Percentiles rank a stretch among this genome's conserved stretches.
These are phyloP conservation scores for Medicago arabica DNA, from an alignment of 306 rosid genomes.

Conservation along the genomic window DNA sequence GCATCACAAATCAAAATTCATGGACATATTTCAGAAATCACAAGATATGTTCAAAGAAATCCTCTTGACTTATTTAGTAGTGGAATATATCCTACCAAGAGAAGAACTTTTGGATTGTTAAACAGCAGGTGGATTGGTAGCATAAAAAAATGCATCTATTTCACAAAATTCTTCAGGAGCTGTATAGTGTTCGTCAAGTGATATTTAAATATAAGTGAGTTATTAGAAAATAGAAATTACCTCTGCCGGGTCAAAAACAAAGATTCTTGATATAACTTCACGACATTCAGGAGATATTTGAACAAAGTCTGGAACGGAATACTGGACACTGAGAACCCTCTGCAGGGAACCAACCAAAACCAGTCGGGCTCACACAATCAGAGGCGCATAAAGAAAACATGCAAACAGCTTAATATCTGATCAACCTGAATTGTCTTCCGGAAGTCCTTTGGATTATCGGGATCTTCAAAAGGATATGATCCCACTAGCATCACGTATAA, in stretches of 20 bases:
- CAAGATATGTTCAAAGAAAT: not conserved
- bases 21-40: not conserved
- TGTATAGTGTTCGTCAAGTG: not conserved
- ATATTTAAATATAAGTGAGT: slow-evolving; percentile 17
- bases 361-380: slow-evolving; percentile 43
- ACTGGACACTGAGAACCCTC: slow-evolving; percentile 85
- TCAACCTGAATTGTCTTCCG: slow-evolving; percentile 88
- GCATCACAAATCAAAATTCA: not conserved
- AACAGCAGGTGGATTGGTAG: not conserved
- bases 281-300: slow-evolving; percentile 80
- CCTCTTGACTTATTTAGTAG: no score
- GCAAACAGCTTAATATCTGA: slow-evolving; percentile 27
- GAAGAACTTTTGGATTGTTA: not conserved
- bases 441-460: slow-evolving; percentile 82
- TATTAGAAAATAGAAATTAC: slow-evolving; percentile 45
- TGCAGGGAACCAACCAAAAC: slow-evolving; percentile 52
- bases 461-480: slow-evolving; percentile 94
- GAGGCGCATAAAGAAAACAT: slow-evolving; percentile 26
- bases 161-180: slow-evolving; percentile 2
- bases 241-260: slow-evolving; percentile 80
- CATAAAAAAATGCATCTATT: not conserved
- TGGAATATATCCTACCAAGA: no score
- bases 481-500: slow-evolving; percentile 93
- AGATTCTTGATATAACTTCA: slow-evolving; percentile 78
- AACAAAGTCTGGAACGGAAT: slow-evolving; percentile 75